Percentiles rank a stretch among this genome's conserved stretches.
Evolutionary conservation across 1,284 basidiomycete genomes (phyloP).

Genomic region (Somion occarium): DNA sequence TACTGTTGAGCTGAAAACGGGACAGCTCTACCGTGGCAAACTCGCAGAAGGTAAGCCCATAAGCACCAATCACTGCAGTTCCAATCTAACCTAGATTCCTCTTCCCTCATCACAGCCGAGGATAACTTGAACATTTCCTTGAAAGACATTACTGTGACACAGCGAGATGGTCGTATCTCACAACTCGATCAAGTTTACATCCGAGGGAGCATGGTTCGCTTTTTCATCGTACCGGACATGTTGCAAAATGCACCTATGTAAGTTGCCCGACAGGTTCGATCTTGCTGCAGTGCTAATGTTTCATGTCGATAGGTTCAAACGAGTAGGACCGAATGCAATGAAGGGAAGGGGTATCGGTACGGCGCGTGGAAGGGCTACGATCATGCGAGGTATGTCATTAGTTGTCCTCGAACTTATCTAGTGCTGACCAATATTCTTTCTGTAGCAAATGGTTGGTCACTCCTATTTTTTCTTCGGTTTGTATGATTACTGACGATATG

Average conservation of each 20-base stretch:
- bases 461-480: constrained; percentile 1
- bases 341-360: constrained; percentile 98
- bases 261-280: constrained; percentile 29
- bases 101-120: constrained; percentile 64
- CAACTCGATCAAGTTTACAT: constrained; percentile 99
- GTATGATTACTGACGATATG: constrained; percentile 8
- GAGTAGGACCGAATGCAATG: constrained; percentile 98
- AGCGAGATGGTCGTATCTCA: constrained; percentile 97
- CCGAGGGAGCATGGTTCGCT: constrained; percentile 94
- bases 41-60: constrained; percentile 79
- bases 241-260: constrained; percentile 99
- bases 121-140: constrained; percentile 97
- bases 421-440: constrained; percentile 18
- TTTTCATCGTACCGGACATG: constrained; percentile 99
- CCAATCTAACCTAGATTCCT: constrained; percentile 1
- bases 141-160: constrained; percentile 96
- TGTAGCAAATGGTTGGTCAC: constrained; percentile 56
- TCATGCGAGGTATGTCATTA: constrained; percentile 75
- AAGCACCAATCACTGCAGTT: not conserved
- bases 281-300: too few species aligned
- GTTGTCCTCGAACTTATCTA: constrained; percentile 8
- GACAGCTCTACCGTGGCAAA: constrained; percentile 95
- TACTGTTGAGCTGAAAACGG: constrained; percentile 97
- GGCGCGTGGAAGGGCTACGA: constrained; percentile 94
- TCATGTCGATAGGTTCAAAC: constrained; percentile 81